These are phyloP conservation scores for Coelastrella sp. DNA, from an alignment of 139 green algal genomes.

Conservation along the genomic window DNA sequence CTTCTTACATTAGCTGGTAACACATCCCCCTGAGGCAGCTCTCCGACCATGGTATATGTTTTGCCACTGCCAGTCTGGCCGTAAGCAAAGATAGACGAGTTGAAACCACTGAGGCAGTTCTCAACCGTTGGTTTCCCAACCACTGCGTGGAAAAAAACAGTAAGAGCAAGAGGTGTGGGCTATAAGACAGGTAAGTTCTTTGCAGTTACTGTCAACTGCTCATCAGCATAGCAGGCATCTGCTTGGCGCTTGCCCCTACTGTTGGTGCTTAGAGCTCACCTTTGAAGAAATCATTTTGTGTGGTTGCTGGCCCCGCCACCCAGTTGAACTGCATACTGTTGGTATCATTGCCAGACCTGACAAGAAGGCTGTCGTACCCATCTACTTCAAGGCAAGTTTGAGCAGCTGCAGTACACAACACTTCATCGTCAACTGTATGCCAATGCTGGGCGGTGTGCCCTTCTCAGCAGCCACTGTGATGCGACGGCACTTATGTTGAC, in stretches of 20 bases:
- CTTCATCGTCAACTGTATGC: too few relatives aligned
- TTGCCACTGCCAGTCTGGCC: conserved; percentile 84
- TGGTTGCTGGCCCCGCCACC: conserved; percentile 54
- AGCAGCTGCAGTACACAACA: not conserved
- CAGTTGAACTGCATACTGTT: conserved; percentile 69
- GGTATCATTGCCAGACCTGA: conserved; percentile 52
- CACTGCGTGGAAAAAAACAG: conserved; percentile 68
- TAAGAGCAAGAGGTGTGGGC: not conserved
- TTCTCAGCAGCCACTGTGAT: too few relatives aligned
- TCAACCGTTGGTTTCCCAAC: conserved; percentile 75
- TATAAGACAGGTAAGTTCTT: too few relatives aligned
- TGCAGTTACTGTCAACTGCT: too few relatives aligned
- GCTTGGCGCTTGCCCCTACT: too few relatives aligned
- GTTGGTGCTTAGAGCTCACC: conserved; percentile 19
- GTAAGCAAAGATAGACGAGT: conserved; percentile 86
- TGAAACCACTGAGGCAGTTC: conserved; percentile 83
- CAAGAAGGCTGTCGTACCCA: conserved; percentile 36
- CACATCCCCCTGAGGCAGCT: conserved; percentile 11
- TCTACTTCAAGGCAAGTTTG: conserved; percentile 36
- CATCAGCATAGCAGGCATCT: too few relatives aligned
- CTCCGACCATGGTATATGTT: conserved; percentile 82
- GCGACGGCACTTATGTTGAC: not conserved
- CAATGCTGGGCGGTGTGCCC: too few relatives aligned
- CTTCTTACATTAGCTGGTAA: conserved; percentile 21
- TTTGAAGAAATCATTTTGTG: conserved; percentile 74